These are phyloP conservation scores for Spizellomyces sp. DNA, from an alignment of 192 early-diverging fungal species.

Conservation along the genomic window DNA sequence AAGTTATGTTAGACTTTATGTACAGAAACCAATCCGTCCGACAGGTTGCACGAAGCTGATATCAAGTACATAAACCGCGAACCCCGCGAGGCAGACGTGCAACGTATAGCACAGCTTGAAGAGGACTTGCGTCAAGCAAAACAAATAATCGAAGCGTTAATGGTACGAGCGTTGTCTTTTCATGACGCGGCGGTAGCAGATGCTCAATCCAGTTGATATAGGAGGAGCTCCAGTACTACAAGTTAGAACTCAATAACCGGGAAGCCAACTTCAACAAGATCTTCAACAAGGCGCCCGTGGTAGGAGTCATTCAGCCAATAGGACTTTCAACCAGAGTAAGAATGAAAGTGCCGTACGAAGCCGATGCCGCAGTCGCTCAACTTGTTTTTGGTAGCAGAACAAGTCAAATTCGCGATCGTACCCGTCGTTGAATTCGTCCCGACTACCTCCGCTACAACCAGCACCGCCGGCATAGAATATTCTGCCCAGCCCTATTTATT, in stretches of 20 bases:
- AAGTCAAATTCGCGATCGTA: no score
- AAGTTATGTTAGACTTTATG: conserved; percentile 2
- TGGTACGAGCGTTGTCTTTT: conserved; percentile 26
- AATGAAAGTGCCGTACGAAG: no score
- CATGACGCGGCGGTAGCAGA: neutral
- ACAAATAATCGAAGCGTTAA: conserved; percentile 37
- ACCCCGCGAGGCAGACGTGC: conserved; percentile 54
- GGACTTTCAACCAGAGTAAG: no score
- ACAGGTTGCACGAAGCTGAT: conserved; percentile 57
- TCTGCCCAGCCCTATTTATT: no score
- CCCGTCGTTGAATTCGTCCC: no score
- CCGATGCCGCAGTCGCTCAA: no score
- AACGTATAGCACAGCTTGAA: conserved; percentile 49
- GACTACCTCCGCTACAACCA: no score
- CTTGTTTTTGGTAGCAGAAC: no score
- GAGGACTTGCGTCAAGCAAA: conserved; percentile 45
- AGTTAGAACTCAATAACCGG: conserved; percentile 59
- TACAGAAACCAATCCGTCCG: neutral
- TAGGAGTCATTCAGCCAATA: conserved; percentile 49
- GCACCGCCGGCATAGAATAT: no score
- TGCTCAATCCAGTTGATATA: conserved; percentile 7
- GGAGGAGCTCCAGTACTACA: conserved; percentile 58
- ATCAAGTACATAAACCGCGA: conserved; percentile 60
- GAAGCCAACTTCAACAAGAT: conserved; percentile 65
- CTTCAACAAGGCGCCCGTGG: conserved; percentile 59